phyloP scores from a whole-genome alignment of 768 basidiomycete genomes.

The Agrocybe pediades region DNA sequence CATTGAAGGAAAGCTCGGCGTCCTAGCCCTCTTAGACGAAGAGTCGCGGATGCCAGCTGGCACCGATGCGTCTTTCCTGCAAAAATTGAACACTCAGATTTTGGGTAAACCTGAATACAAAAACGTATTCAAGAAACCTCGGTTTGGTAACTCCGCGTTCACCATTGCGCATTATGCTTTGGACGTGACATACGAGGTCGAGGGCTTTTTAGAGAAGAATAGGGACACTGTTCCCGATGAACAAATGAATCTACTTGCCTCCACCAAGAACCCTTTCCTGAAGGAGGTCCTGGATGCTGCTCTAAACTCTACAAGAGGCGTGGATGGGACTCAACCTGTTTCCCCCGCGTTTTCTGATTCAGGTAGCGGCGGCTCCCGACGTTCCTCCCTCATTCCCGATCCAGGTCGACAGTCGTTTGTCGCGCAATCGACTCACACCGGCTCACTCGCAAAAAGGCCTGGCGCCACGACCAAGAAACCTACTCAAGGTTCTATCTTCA shows the following conservation, averaged over 20 bases:
- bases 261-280: constrained; percentile 89
- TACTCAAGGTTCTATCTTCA: constrained; percentile 98
- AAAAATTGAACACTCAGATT: constrained; percentile 88
- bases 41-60: constrained; percentile 96
- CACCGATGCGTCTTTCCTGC: constrained; percentile 88
- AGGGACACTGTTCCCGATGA: constrained; percentile 98
- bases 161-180: constrained; percentile 98
- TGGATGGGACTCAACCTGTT: constrained; percentile 68
- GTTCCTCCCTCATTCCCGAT: constrained; percentile 85
- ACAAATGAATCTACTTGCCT: constrained; percentile 85
- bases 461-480: constrained; percentile 84
- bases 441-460: constrained; percentile 55
- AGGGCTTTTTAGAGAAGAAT: constrained; percentile 99
- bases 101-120: constrained; percentile 79
- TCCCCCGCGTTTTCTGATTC: constrained; percentile 82
- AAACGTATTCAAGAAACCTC: constrained; percentile 93
- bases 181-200: constrained; percentile 98
- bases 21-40: constrained; percentile 93
- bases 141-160: constrained; percentile 97
- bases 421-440: constrained; percentile 39
- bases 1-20: constrained; percentile 96
- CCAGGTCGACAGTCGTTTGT: constrained; percentile 80
- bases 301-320: constrained; percentile 66
- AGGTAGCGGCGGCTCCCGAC: constrained; percentile 74
- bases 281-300: constrained; percentile 94